These are phyloP conservation scores for Amaranthus hypochondriacus DNA, from an alignment of 148 eudicot genomes.

Conservation along the genomic window DNA sequence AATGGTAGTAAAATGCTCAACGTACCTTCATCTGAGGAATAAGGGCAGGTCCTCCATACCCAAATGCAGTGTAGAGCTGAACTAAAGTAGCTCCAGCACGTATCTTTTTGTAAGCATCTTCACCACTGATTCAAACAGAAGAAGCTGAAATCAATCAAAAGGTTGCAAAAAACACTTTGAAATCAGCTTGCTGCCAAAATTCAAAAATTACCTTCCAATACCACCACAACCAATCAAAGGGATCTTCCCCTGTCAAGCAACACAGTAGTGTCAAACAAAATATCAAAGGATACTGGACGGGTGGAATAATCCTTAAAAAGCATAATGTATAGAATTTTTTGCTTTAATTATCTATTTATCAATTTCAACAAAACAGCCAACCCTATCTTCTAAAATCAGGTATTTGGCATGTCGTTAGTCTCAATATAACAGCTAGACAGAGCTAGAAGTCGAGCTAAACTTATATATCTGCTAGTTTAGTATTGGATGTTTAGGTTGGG, in stretches of 20 bases:
- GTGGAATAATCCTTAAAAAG: background rate
- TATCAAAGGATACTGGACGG: background rate
- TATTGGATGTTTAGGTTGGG: background rate
- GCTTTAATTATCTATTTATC: background rate
- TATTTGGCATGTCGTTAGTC: too few relatives aligned
- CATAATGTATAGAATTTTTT: background rate
- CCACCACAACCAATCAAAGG: slow-evolving; percentile 97
- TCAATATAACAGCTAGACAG: background rate
- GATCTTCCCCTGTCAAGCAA: slow-evolving; percentile 61
- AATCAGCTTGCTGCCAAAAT: slow-evolving; percentile 11
- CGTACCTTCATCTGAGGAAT: slow-evolving; percentile 91
- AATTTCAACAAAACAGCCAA: background rate
- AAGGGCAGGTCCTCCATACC: slow-evolving; percentile 94
- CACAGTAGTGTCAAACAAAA: slow-evolving; percentile 17
- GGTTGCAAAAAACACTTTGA: background rate
- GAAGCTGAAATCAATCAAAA: slow-evolving; percentile 15
- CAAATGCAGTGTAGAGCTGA: slow-evolving; percentile 93
- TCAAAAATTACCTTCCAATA: slow-evolving; percentile 61
- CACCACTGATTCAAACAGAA: slow-evolving; percentile 56
- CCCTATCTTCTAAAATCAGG: background rate
- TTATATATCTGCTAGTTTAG: background rate
- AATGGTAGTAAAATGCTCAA: background rate
- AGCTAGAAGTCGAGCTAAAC: background rate
- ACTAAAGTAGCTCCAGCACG: slow-evolving; percentile 91
- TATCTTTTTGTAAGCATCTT: slow-evolving; percentile 93